phyloP scores from a whole-genome alignment of 306 rosid genomes.

The Cicer chorassanicum region DNA sequence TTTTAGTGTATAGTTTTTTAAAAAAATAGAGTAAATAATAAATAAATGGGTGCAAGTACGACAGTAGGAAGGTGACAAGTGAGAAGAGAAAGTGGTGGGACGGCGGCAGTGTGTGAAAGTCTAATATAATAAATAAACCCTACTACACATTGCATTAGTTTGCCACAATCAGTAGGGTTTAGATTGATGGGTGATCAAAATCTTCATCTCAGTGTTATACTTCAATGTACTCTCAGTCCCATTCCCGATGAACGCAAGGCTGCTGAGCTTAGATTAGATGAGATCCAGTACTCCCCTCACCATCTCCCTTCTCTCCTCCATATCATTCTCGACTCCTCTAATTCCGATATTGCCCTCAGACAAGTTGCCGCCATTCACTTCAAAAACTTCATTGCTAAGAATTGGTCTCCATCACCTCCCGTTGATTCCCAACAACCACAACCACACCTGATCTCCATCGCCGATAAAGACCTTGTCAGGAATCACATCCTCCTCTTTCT shows the following conservation, averaged over 20 bases:
- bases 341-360: conserved; percentile 68
- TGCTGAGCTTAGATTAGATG: conserved; percentile 75
- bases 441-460: conserved; percentile 56
- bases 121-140: too few relatives aligned
- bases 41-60: too few relatives aligned
- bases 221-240: conserved; percentile 76
- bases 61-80: too few relatives aligned
- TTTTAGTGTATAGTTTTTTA: too few relatives aligned
- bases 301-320: conserved; percentile 81
- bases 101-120: too few relatives aligned
- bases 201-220: conserved; percentile 47
- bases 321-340: conserved; percentile 67
- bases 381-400: conserved; percentile 80
- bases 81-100: too few relatives aligned
- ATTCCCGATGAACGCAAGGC: conserved; percentile 80
- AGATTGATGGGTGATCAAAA: conserved; percentile 19
- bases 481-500: conserved; percentile 73
- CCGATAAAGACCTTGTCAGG: conserved; percentile 75
- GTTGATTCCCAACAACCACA: conserved; percentile 12
- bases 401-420: conserved; percentile 65
- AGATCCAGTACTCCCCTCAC: conserved; percentile 76
- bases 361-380: conserved; percentile 93
- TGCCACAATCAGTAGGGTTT: too few relatives aligned
- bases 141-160: too few relatives aligned
- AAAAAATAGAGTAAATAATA: too few relatives aligned